Evolutionary conservation across 2,329 filamentous ascomycete species (phyloP), one percentile per base, ranked within the genome.

Genomic region (Curvularia spicifera): DNA sequence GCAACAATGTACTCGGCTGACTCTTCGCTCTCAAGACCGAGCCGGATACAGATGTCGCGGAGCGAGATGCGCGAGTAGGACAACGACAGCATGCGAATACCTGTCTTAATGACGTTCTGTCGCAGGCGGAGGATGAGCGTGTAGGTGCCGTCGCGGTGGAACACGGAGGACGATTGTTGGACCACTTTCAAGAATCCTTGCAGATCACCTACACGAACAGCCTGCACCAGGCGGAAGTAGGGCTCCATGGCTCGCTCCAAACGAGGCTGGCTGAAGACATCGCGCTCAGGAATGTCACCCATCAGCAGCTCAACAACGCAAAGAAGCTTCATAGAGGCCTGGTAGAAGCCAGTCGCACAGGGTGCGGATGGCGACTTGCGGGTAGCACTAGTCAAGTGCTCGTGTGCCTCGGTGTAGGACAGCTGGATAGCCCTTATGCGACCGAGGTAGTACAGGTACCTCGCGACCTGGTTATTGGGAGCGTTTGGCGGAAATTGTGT

Each of bases 31-130:
- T 95, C 92, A 9, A 99, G 84, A 51, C 96, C 93, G 50, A 99
- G 84, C 47, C 95, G 91, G 58, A 98, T 93, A 81, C 95, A 99
- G 68, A 99, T 99, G 75, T 99, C 95, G 57, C 95, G 90, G 55
- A 99, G 85, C 1, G 94, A 97, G 73, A 99, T 99, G 63, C 94
- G 91, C 59, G 94, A 97, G 82, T 99, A 99, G 20, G 93, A 97
- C 64, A 99, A 84, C 40, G 94, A 98, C 87, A 99, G 96, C 93
- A 98, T 97, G 69, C 95, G 92, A 64, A 99, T 97, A 66, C 95
- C 95, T 3, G 95, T 99, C 84, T 97, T 97, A 87, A 99, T 98
- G 74, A 99, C 95, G 75, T 99, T 99, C 80, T 99, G 95, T 69
- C 95, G 89, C 61, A 99, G 85, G 63, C 95, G 93, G 63, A 98